Evolutionary conservation across 495 filamentous ascomycete genomes (phyloP).

Genomic region (Neurospora tetrasperma): DNA sequence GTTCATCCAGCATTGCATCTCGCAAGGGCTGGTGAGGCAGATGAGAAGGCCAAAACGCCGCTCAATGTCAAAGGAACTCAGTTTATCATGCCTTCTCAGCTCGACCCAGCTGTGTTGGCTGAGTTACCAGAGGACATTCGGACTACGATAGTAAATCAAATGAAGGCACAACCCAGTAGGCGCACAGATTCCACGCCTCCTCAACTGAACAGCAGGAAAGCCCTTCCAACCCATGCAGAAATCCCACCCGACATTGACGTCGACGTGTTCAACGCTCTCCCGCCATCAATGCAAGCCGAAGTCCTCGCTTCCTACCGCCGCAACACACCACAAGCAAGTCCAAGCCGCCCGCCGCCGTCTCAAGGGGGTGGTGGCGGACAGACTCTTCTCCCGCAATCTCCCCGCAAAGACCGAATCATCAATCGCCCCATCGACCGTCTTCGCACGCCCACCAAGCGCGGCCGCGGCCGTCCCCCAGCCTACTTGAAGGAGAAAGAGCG

Average conservation of each 20-base stretch:
- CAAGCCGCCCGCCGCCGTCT: slow-evolving; percentile 12
- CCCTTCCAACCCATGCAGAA: background rate
- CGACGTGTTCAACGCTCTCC: slow-evolving; percentile 65
- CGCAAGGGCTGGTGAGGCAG: slow-evolving; percentile 43
- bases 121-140: slow-evolving; percentile 75
- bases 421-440: slow-evolving; percentile 14
- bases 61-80: slow-evolving; percentile 77
- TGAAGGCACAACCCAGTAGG: slow-evolving; percentile 7
- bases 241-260: slow-evolving; percentile 53
- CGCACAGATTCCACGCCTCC: slow-evolving; percentile 7
- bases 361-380: slow-evolving; percentile 19
- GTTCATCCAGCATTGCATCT: slow-evolving; percentile 45
- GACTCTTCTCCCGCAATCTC: slow-evolving; percentile 45
- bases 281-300: slow-evolving; percentile 74
- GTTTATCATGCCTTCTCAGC: slow-evolving; percentile 73
- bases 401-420: slow-evolving; percentile 41
- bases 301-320: slow-evolving; percentile 56
- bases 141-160: slow-evolving; percentile 49
- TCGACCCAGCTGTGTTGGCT: slow-evolving; percentile 62
- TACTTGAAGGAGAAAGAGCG: background rate
- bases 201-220: background rate
- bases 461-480: slow-evolving; percentile 6
- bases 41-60: slow-evolving; percentile 49
- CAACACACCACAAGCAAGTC: background rate
- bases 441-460: slow-evolving; percentile 47